Evolutionary conservation across 2,329 filamentous ascomycete genomes (phyloP), one percentile per base, ranked within the genome.

Genomic region (Elsinoe ampelina): DNA sequence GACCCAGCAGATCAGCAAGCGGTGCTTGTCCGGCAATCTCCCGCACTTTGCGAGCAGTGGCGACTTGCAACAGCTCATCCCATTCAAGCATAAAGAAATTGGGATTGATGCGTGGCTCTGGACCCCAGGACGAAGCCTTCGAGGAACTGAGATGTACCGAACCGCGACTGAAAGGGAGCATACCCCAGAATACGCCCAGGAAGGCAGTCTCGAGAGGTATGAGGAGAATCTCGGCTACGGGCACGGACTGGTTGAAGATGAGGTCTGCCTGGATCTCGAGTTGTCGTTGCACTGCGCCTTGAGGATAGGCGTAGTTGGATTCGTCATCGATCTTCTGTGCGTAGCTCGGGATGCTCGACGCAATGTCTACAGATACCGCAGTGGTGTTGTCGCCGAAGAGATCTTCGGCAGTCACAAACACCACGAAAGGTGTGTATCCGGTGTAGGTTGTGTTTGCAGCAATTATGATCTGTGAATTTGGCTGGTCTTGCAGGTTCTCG

Each of bases 141-240:
- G 65, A 26, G 0, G 63, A 61, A 2, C 22, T 38, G 39, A 71
- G 65, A 57, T 70, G 69, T 10, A 71, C 60, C 26, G 58, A 62
- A 39, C 70, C 70, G 15, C 65, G 64, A 5, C 68, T 68, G 57
- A 71, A 67, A 1, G 69, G 69, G 3, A 71, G 60, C 10, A 71
- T 59, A 7, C 62, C 65, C 70, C 70, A 71, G 54, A 64, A 67
- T 12, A 64, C 62, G 13, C 72, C 60, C 2, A 67, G 61, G n/a
- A 20, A 17, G 2, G 63, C 61, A 1, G 62, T 65, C 1, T 61
- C 61, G 1, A 59, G 57, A 1, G 70, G 67, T 0, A 65, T 62
- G 58, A 72, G 70, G n/a, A 80, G 60, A 0, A 76, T 67, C 62
- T 81, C 79, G 0, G 70, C 73, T 2, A 79, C 65, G 0, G 78